Base-by-base conservation (phyloP, 2,329 filamentous ascomycete species). In the Colletotrichum navitas region DNA sequence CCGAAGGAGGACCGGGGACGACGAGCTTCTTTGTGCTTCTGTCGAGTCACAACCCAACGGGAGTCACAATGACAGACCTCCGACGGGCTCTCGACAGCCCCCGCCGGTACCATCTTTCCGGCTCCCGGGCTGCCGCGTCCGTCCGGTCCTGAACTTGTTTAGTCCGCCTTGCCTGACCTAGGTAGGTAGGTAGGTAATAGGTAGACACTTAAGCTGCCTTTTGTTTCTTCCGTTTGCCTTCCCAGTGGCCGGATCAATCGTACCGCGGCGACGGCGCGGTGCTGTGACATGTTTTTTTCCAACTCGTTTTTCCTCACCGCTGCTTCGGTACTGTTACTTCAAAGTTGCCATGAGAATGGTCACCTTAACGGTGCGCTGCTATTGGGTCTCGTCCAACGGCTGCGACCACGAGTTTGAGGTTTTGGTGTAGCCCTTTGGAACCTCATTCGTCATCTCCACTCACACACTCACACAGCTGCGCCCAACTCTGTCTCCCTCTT, bases 391-490 rank as follows among this genome's bases (percentile, higher is more conserved):
- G 52, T 18, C 34, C 61, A 63, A 34, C 47, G 36, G 24, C 59
- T 61, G 59, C 43, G 47, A 61, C 59, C 59, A 54, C 14, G 47
- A 24, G 12, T 39, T 21, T 32, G 21, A 12, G 24, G 61, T 21
- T 39, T 55, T 67, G 45, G 63, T 68, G 49, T 54, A 29, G 41
- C 49, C 26, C 41, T 56, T 39, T 32, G 41, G 41, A 24, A 52
- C 34, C 56, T 67, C 58, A 71, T 71, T 69, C 66, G 66, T 55
- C 54, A n/a, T 36, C 68, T 52, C 68, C 63, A 62, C 68, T 29
- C 64, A 55, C 45, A 70, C 63, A 62, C 68, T 29, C 64, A 55
- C 45, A 70, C 67, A 56, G 29, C 24, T 45, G 43, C 26, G 52
- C 21, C 47, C 45, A 29, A 26, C 29, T 51, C 26, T 47, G 24